A percentile compares a stretch with the other conserved stretches of the same genome.
Conservation (phyloP, 257 asterid genomes). For the Paraleonurus japonicus region DNA sequence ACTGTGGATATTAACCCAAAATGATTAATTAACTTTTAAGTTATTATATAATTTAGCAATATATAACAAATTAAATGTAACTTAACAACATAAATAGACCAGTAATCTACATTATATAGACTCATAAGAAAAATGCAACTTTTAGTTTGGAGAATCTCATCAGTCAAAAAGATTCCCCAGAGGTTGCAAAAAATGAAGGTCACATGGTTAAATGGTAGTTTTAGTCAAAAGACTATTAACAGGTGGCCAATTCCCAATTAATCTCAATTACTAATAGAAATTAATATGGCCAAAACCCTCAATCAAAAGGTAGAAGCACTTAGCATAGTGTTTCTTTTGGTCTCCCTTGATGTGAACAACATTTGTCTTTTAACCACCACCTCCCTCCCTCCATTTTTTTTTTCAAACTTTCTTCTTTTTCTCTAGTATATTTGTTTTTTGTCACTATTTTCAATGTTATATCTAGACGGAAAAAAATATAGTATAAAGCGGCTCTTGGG, state of each 20-base stretch:
- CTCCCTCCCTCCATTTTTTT: not conserved
- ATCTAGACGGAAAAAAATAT: not conserved
- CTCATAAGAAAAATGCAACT: not conserved
- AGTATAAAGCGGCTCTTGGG: not conserved
- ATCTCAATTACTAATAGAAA: not conserved
- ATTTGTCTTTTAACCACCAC: conserved; percentile 31
- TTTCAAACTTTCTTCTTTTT: not conserved
- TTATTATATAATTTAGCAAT: not conserved
- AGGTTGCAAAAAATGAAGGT: not conserved
- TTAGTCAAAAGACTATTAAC: conserved; percentile 34
- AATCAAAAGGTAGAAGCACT: conserved; percentile 31
- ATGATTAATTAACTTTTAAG: no score
- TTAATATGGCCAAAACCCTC: not conserved
- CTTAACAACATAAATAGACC: not conserved
- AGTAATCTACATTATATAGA: not conserved
- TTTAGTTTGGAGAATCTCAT: not conserved
- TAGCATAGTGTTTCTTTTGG: conserved; percentile 33
- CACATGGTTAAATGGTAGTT: conserved; percentile 39
- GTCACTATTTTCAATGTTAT: conserved; percentile 4
- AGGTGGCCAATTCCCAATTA: conserved; percentile 36
- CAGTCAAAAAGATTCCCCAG: conserved; percentile 29
- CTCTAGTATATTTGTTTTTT: conserved; percentile 21
- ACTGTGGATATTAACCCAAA: no score
- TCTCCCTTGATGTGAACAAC: conserved; percentile 37
- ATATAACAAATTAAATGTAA: not conserved